Conservation (phyloP, 805 yeast species). For the Teunomyces gatunensis region DNA sequence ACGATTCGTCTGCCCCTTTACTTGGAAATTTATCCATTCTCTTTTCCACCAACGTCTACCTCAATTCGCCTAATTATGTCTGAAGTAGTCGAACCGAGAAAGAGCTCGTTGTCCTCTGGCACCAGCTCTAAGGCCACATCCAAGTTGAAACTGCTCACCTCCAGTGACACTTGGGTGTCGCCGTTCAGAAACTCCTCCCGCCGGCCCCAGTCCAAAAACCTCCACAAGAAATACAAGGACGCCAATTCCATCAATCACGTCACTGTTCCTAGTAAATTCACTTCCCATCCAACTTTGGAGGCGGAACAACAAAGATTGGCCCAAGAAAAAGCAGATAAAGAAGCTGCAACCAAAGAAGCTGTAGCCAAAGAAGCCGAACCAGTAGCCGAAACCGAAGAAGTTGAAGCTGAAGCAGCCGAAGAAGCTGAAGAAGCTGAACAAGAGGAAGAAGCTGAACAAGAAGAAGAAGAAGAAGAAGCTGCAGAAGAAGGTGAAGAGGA, state of each 20-base stretch:
- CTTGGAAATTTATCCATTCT: neutral
- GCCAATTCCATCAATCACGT: conserved; percentile 31
- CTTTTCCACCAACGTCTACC: neutral
- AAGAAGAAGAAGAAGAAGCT: conserved; percentile 6
- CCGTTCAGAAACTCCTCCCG: conserved; percentile 34
- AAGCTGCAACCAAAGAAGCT: conserved; percentile 3
- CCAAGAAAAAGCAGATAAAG: neutral
- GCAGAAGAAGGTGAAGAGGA: conserved; percentile 5
- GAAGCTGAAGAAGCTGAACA: conserved; percentile 11
- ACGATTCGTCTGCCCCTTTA: neutral
- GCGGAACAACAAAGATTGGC: conserved; percentile 4
- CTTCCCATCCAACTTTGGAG: conserved; percentile 10
- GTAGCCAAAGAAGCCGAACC: conserved; percentile 6
- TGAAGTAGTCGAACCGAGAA: conserved; percentile 15
- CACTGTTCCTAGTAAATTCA: conserved; percentile 39
- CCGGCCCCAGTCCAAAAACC: conserved; percentile 21
- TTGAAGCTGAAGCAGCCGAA: conserved; percentile 9
- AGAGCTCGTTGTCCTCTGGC: conserved; percentile 6
- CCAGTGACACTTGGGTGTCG: conserved; percentile 37
- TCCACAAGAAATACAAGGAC: conserved; percentile 33
- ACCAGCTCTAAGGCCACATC: conserved; percentile 6
- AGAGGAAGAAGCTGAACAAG: conserved; percentile 6
- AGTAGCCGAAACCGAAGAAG: conserved; percentile 7
- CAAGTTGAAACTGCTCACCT: conserved; percentile 28
- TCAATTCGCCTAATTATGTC: conserved; percentile 11